These are phyloP conservation scores for Trichomonascus vanleenenianus DNA, from an alignment of 805 yeast species.

Conservation along the genomic window DNA sequence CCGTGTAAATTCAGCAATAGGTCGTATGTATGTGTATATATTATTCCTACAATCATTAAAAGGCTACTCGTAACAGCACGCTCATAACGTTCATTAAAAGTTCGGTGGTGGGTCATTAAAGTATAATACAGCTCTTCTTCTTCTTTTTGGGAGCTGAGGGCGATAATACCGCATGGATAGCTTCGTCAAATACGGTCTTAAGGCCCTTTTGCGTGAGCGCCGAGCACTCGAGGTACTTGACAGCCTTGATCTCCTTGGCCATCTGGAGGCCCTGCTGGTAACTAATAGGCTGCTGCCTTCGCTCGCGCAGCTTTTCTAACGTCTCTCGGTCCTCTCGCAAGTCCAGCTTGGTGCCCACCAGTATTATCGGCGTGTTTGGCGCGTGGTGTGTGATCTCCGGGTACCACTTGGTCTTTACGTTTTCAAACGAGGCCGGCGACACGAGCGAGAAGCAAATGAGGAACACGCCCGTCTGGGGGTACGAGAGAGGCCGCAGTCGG, in stretches of 20 bases:
- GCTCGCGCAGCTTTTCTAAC: constrained; percentile 52
- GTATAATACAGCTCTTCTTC: constrained; percentile 42
- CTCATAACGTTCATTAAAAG: no score
- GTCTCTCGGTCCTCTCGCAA: constrained; percentile 74
- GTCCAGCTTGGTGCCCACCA: constrained; percentile 87
- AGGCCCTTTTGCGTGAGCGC: constrained; percentile 87
- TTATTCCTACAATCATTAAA: neutral
- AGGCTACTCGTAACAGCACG: neutral
- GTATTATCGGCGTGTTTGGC: constrained; percentile 55
- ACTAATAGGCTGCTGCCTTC: constrained; percentile 55
- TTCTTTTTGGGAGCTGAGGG: constrained; percentile 32
- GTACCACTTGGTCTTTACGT: constrained; percentile 74
- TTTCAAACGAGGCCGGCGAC: constrained; percentile 70
- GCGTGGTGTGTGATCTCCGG: constrained; percentile 86
- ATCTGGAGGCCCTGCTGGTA: constrained; percentile 53
- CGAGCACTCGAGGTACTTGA: constrained; percentile 77
- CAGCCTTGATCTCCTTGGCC: constrained; percentile 65
- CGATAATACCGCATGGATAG: constrained; percentile 58
- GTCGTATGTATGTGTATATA: no score
- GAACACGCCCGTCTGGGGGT: constrained; percentile 88
- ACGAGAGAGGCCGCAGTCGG: constrained; percentile 78
- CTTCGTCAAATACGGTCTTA: constrained; percentile 74
- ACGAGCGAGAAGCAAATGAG: constrained; percentile 79
- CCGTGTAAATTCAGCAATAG: no score
- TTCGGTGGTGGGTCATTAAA: constrained; percentile 25